Percentiles rank a stretch among this genome's conserved stretches.
Evolutionary conservation across 306 rosid genomes (phyloP).

Genomic region (Dryas alaskensis): DNA sequence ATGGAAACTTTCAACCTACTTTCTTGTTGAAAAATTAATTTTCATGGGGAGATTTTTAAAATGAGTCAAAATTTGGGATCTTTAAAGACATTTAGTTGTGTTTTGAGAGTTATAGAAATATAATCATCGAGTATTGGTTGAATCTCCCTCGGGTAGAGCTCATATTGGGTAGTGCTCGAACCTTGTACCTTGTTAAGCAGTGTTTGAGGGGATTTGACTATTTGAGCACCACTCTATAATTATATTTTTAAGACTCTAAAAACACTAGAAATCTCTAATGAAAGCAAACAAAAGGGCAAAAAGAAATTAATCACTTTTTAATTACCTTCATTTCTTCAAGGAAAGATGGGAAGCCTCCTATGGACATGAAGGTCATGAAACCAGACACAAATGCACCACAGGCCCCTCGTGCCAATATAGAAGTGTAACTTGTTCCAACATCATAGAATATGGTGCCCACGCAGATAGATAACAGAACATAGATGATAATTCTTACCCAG

Average conservation of each 20-base stretch:
- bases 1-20: neutral
- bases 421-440: constrained; percentile 55
- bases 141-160: too few relatives aligned
- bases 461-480: constrained; percentile 58
- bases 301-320: neutral
- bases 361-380: constrained; percentile 94
- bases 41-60: neutral
- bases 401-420: constrained; percentile 83
- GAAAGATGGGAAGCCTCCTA: constrained; percentile 95
- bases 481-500: constrained; percentile 75
- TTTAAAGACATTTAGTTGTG: too few relatives aligned
- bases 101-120: too few relatives aligned
- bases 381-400: constrained; percentile 85
- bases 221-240: too few relatives aligned
- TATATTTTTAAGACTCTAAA: too few relatives aligned
- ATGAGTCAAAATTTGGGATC: too few relatives aligned
- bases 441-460: constrained; percentile 66
- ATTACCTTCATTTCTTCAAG: constrained; percentile 90
- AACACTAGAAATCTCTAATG: too few relatives aligned
- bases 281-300: too few relatives aligned
- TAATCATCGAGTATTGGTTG: too few relatives aligned
- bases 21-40: neutral
- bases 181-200: too few relatives aligned
- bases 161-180: too few relatives aligned
- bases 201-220: too few relatives aligned